Conservation (phyloP, 2,329 filamentous ascomycete species). For the Nigrospora oryzae region DNA sequence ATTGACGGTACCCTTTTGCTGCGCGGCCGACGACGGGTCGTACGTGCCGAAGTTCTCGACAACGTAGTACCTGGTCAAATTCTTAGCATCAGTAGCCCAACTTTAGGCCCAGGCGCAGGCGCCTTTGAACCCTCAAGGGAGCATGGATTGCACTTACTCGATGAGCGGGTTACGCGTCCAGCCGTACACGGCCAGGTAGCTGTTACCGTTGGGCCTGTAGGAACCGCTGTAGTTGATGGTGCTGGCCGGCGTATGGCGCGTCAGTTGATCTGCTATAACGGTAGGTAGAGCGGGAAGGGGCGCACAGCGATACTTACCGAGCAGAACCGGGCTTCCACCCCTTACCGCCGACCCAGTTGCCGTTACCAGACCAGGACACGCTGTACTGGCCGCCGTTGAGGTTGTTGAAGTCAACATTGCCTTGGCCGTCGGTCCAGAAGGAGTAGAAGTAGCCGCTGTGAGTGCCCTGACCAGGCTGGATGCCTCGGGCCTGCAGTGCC, state of each 20-base stretch:
- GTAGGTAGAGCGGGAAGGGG: background rate
- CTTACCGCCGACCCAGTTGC: slow-evolving; percentile 40
- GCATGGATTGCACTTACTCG: too few species aligned
- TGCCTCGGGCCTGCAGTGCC: background rate
- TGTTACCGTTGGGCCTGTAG: slow-evolving; percentile 37
- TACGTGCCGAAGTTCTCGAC: slow-evolving; percentile 32
- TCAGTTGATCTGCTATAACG: too few species aligned
- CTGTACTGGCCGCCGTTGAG: slow-evolving; percentile 40
- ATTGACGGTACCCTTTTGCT: slow-evolving; percentile 17
- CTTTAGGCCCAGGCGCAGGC: too few species aligned
- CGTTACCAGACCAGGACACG: slow-evolving; percentile 34
- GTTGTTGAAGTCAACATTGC: slow-evolving; percentile 45
- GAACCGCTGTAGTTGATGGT: slow-evolving; percentile 39
- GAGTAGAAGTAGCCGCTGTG: slow-evolving; percentile 18
- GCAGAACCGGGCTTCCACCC: slow-evolving; percentile 30
- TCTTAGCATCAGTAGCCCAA: too few species aligned
- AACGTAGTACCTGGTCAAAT: too few species aligned
- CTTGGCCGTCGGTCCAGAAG: slow-evolving; percentile 47
- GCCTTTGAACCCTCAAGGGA: too few species aligned
- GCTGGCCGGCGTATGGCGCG: slow-evolving; percentile 13
- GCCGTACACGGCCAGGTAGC: slow-evolving; percentile 27
- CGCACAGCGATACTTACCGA: slow-evolving; percentile 3
- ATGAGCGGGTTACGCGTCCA: slow-evolving; percentile 28
- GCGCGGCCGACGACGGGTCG: slow-evolving; percentile 27
- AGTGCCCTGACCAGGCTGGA: background rate